Evolutionary conservation across 2,329 filamentous ascomycete species (phyloP).

Genomic region (Cercospora canescens): DNA sequence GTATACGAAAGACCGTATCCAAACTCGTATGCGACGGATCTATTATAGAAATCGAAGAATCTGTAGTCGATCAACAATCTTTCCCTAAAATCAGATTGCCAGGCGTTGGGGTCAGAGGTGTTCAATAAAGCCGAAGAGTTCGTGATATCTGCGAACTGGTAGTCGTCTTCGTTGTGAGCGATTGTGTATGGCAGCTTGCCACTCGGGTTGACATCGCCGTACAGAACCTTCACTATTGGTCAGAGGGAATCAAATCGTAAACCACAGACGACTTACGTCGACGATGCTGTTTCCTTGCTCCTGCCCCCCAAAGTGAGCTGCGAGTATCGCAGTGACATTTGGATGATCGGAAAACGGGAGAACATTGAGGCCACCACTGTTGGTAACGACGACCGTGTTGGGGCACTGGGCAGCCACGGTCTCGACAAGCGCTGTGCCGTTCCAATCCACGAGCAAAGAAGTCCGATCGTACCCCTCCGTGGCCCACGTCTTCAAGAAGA

Average conservation of each 20-base stretch:
- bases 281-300: constrained; percentile 80
- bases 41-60: constrained; percentile 47
- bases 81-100: constrained; percentile 54
- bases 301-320: constrained; percentile 81
- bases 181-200: constrained; percentile 75
- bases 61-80: constrained; percentile 57
- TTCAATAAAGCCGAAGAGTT: constrained; percentile 38
- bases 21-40: constrained; percentile 33
- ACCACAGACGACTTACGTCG: constrained; percentile 44
- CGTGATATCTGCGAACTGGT: constrained; percentile 36
- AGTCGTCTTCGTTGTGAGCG: constrained; percentile 59
- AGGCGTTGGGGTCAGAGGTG: constrained; percentile 41
- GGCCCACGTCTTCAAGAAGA: constrained; percentile 59
- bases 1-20: constrained; percentile 33
- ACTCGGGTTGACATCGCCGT: constrained; percentile 2
- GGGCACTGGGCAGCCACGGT: constrained; percentile 52
- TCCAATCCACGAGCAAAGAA: constrained; percentile 44
- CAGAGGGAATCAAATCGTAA: not conserved
- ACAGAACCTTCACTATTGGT: not conserved
- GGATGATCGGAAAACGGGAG: constrained; percentile 44
- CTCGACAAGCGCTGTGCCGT: constrained; percentile 46
- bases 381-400: constrained; percentile 64
- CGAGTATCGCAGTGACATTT: constrained; percentile 71
- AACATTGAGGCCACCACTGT: constrained; percentile 57
- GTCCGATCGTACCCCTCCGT: constrained; percentile 47